These are phyloP conservation scores for Rhodamnia rubescens DNA, from an alignment of 345 rosid genomes.

Conservation along the genomic window DNA sequence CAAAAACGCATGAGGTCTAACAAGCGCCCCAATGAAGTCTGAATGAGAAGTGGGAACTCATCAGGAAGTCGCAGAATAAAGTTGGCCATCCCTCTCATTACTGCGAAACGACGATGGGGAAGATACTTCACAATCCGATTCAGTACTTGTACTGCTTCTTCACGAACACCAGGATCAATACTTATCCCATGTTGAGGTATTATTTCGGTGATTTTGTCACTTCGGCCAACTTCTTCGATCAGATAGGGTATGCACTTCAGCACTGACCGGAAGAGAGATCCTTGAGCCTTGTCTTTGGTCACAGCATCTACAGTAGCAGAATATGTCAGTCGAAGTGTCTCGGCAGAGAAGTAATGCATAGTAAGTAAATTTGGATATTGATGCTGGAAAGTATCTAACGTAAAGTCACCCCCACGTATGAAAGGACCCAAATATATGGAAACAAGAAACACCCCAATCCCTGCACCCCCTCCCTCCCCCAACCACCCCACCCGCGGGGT, in stretches of 20 bases:
- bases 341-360: constrained; percentile 2
- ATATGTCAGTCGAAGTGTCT: background rate
- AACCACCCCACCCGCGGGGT: too few relatives aligned
- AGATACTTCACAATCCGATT: constrained; percentile 84
- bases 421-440: background rate
- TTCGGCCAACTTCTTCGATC: constrained; percentile 97
- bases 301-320: constrained; percentile 62
- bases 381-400: background rate
- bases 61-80: constrained; percentile 87
- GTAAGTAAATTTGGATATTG: background rate
- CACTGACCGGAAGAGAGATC: constrained; percentile 83
- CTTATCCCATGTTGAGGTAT: constrained; percentile 99
- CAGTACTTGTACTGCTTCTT: constrained; percentile 95
- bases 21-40: constrained; percentile 84
- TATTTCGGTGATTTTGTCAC: constrained; percentile 91
- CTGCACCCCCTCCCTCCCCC: too few relatives aligned
- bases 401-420: background rate
- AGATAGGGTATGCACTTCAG: constrained; percentile 94
- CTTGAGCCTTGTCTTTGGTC: constrained; percentile 95
- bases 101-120: constrained; percentile 94
- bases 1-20: constrained; percentile 98
- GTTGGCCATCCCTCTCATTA: constrained; percentile 98
- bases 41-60: constrained; percentile 96
- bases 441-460: background rate
- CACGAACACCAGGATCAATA: constrained; percentile 97